These are phyloP conservation scores for Botryosphaeria agaves DNA, from an alignment of 2,329 filamentous ascomycete genomes.

Conservation along the genomic window DNA sequence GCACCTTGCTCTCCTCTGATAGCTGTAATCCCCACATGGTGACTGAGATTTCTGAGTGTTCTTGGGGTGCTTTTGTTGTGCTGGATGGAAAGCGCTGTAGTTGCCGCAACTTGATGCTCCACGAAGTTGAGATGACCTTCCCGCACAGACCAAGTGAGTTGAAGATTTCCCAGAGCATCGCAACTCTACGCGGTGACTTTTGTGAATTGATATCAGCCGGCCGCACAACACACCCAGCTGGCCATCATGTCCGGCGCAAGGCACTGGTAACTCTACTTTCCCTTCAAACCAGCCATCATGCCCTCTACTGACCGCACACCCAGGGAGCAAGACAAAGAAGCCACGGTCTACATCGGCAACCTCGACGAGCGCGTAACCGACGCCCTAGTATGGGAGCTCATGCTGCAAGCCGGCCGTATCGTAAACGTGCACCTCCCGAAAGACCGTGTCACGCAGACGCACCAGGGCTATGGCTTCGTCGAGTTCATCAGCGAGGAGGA, in stretches of 20 bases:
- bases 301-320: constrained; percentile 8
- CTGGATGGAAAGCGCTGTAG: too few species aligned
- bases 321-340: constrained; percentile 98
- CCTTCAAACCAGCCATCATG: constrained; percentile 6
- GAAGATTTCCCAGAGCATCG: too few species aligned
- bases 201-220: too few species aligned
- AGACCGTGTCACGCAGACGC: constrained; percentile 89
- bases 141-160: too few species aligned
- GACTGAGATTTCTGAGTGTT: constrained; percentile 3
- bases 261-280: constrained; percentile 45
- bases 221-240: constrained; percentile 4
- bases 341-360: constrained; percentile 94
- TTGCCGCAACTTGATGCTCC: too few species aligned
- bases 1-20: constrained; percentile 94
- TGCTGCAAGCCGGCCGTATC: constrained; percentile 94
- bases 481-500: constrained; percentile 93
- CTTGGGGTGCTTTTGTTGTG: too few species aligned
- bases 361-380: constrained; percentile 92
- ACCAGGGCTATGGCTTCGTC: constrained; percentile 98
- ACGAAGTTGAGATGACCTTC: too few species aligned
- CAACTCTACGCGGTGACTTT: too few species aligned
- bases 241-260: constrained; percentile 49
- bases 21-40: constrained; percentile 52
- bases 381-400: constrained; percentile 86
- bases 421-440: constrained; percentile 97